Percentiles rank a stretch among this genome's conserved stretches.
Evolutionary conservation across 495 filamentous ascomycete species (phyloP).

Genomic region (Penicillium macrosclerotiorum): DNA sequence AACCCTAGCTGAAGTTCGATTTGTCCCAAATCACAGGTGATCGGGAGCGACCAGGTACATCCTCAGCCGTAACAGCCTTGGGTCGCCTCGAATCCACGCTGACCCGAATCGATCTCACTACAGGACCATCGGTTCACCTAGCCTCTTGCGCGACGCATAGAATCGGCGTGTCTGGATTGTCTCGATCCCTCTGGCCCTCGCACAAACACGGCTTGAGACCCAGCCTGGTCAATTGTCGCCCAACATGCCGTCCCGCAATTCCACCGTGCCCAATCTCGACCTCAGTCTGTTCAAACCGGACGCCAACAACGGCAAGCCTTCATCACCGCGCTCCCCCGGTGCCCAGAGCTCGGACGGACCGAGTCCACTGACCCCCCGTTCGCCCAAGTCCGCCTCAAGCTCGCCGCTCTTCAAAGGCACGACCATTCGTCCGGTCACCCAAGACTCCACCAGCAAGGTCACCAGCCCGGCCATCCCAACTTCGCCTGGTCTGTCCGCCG

Average conservation of each 20-base stretch:
- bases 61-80: conserved; percentile 8
- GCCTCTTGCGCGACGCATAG: not conserved
- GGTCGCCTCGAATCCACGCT: conserved; percentile 8
- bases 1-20: not conserved
- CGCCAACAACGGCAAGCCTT: conserved; percentile 27
- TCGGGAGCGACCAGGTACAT: conserved; percentile 14
- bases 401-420: conserved; percentile 43
- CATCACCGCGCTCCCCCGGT: conserved; percentile 37
- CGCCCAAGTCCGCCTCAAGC: conserved; percentile 41
- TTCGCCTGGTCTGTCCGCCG: conserved; percentile 25
- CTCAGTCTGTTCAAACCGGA: conserved; percentile 37
- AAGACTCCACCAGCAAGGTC: conserved; percentile 35
- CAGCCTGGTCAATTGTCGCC: conserved; percentile 15
- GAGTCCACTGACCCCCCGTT: conserved; percentile 44
- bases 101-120: conserved; percentile 5
- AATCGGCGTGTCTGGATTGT: conserved; percentile 5
- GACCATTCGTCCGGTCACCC: conserved; percentile 45
- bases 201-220: conserved; percentile 5
- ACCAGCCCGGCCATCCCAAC: conserved; percentile 33
- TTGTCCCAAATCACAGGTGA: conserved; percentile 10
- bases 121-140: not conserved
- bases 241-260: conserved; percentile 45
- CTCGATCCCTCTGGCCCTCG: not conserved
- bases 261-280: conserved; percentile 44
- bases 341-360: conserved; percentile 40